Conservation (phyloP, 2,329 filamentous ascomycete genomes). For the Fusarium sororula region DNA sequence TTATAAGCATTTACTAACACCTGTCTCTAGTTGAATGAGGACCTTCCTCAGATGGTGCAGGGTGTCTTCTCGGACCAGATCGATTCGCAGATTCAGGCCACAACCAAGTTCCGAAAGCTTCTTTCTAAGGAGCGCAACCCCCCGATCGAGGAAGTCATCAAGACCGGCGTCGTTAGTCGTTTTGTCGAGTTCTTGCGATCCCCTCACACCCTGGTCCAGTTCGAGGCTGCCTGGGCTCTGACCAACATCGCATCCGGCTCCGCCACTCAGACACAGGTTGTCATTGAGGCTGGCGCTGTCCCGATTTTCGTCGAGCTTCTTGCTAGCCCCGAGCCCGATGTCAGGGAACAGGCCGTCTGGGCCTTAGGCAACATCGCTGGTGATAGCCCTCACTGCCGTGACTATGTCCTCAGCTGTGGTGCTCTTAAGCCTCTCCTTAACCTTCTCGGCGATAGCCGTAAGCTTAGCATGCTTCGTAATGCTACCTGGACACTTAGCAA, state of each 20-base stretch:
- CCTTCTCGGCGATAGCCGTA: conserved; percentile 95
- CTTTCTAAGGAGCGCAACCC: conserved; percentile 99
- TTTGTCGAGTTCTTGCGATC: conserved; percentile 99
- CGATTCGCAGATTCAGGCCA: conserved; percentile 95
- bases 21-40: conserved; percentile 82
- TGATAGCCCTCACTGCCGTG: conserved; percentile 96
- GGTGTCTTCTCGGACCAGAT: conserved; percentile 99
- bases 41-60: conserved; percentile 97
- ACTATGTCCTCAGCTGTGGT: conserved; percentile 92
- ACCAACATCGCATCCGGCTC: conserved; percentile 99
- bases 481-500: conserved; percentile 99
- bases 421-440: conserved; percentile 89
- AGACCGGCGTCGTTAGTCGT: conserved; percentile 95
- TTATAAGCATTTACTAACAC: conserved; percentile 28
- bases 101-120: conserved; percentile 98
- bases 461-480: conserved; percentile 98
- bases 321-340: conserved; percentile 95
- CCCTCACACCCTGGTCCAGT: conserved; percentile 97
- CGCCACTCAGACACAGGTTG: conserved; percentile 96
- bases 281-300: conserved; percentile 97
- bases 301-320: conserved; percentile 98
- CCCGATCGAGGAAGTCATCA: conserved; percentile 98
- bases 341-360: conserved; percentile 98
- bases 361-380: conserved; percentile 98
- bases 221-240: conserved; percentile 98